A percentile compares a stretch with the other conserved stretches of the same genome.
phyloP scores from a whole-genome alignment of 805 yeast species.

The Cyberlindnera mycetangii region DNA sequence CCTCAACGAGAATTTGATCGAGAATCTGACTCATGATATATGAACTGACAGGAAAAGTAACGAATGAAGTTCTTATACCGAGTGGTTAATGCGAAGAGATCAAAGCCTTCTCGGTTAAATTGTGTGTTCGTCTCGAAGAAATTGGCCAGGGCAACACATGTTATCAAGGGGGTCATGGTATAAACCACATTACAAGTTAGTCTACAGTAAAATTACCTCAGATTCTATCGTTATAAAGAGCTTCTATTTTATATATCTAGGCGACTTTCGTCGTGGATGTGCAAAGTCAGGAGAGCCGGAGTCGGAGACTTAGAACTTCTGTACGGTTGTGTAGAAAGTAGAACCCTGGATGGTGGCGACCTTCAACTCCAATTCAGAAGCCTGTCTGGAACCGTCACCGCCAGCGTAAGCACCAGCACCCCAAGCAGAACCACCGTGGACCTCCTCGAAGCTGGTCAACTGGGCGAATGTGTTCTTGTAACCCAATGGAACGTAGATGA shows the following conservation, averaged over 20 bases:
- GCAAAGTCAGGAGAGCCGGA: too few species aligned
- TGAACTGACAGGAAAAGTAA: not conserved
- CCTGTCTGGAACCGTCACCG: conserved; percentile 70
- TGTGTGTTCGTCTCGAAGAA: too few species aligned
- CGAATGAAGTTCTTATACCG: not conserved
- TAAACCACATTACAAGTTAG: not conserved
- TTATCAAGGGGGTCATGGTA: not conserved
- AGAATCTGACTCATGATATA: conserved; percentile 31
- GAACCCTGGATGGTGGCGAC: conserved; percentile 69
- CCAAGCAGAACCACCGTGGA: conserved; percentile 84
- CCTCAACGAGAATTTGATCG: conserved; percentile 76
- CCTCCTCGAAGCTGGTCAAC: conserved; percentile 55
- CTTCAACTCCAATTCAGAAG: conserved; percentile 58
- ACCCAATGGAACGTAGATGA: conserved; percentile 75
- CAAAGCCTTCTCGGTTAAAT: too few species aligned
- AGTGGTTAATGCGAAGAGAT: not conserved
- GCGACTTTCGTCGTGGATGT: too few species aligned
- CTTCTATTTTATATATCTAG: too few species aligned
- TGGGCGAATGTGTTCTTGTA: conserved; percentile 56
- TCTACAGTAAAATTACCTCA: too few species aligned
- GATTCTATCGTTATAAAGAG: too few species aligned
- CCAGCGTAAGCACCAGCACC: conserved; percentile 83
- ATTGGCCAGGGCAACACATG: not conserved
- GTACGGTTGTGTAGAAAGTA: conserved; percentile 49
- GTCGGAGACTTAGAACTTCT: conserved; percentile 29